Evolutionary conservation across 139 green algal species (phyloP).

Genomic region (Desmodesmus armatus): DNA sequence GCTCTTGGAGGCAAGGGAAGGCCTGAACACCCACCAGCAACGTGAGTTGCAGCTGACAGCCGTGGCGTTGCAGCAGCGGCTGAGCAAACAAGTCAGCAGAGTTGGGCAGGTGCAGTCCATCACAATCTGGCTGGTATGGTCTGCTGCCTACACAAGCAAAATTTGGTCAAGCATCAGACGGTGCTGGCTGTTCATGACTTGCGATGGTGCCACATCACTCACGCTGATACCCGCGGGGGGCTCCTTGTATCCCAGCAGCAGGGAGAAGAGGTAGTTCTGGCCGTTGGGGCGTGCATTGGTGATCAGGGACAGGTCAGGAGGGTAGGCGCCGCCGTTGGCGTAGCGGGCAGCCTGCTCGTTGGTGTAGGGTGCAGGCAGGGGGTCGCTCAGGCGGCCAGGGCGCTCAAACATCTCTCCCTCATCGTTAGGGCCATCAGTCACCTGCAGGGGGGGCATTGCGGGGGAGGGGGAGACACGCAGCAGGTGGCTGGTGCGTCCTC

Average conservation of each 20-base stretch:
- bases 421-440: conserved; percentile 96
- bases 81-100: neutral
- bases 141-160: neutral
- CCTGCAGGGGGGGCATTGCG: too few species aligned
- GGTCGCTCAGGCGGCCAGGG: conserved; percentile 91
- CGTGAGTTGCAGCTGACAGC: neutral
- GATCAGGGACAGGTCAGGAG: conserved; percentile 97
- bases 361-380: conserved; percentile 90
- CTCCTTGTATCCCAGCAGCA: conserved; percentile 98
- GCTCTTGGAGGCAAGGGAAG: neutral
- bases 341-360: conserved; percentile 94
- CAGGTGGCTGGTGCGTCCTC: too few species aligned
- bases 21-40: neutral
- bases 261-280: conserved; percentile 98
- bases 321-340: conserved; percentile 99
- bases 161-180: neutral
- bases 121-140: too few species aligned
- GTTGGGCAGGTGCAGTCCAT: too few species aligned
- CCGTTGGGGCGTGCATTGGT: conserved; percentile 97
- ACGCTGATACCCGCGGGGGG: conserved; percentile 93
- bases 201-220: too few species aligned
- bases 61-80: neutral
- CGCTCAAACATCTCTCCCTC: conserved; percentile 98
- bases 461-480: too few species aligned
- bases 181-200: neutral